Evolutionary conservation across 2,329 filamentous ascomycete genomes (phyloP).

Genomic region (Corinectria fuckeliana): DNA sequence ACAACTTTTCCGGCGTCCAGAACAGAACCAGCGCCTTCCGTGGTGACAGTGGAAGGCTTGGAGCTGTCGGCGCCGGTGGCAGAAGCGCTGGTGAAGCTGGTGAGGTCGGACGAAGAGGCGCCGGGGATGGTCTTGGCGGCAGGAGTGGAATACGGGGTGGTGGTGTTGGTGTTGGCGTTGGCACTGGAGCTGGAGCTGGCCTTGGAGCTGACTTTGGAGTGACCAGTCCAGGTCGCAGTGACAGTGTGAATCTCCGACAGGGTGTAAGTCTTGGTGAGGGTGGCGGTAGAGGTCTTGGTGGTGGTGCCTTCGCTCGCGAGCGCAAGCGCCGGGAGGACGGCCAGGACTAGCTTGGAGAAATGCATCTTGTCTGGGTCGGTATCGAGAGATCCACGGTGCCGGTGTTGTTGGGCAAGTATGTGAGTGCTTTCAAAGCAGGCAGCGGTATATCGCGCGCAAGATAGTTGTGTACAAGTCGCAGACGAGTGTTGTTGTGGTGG

Average conservation of each 20-base stretch:
- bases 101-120: constrained; percentile 30
- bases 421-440: constrained; percentile 35
- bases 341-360: constrained; percentile 52
- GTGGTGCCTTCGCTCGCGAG: constrained; percentile 51
- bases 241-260: constrained; percentile 55
- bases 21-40: constrained; percentile 49
- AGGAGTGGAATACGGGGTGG: constrained; percentile 35
- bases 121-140: constrained; percentile 16
- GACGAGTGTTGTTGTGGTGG: constrained; percentile 2
- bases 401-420: constrained; percentile 23
- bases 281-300: constrained; percentile 58
- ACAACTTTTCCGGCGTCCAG: constrained; percentile 54
- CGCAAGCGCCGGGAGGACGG: constrained; percentile 61
- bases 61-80: constrained; percentile 32
- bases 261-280: constrained; percentile 59
- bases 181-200: constrained; percentile 25
- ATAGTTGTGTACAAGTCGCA: constrained; percentile 13
- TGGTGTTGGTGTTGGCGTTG: too few species aligned
- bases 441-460: constrained; percentile 24
- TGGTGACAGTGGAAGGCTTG: constrained; percentile 44
- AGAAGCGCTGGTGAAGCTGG: constrained; percentile 24
- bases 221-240: constrained; percentile 37
- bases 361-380: constrained; percentile 44
- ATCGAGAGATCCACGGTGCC: constrained; percentile 10
- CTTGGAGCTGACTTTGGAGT: constrained; percentile 26